Conservation (phyloP, 2,329 filamentous ascomycete species). For the Ascochyta lentis region DNA sequence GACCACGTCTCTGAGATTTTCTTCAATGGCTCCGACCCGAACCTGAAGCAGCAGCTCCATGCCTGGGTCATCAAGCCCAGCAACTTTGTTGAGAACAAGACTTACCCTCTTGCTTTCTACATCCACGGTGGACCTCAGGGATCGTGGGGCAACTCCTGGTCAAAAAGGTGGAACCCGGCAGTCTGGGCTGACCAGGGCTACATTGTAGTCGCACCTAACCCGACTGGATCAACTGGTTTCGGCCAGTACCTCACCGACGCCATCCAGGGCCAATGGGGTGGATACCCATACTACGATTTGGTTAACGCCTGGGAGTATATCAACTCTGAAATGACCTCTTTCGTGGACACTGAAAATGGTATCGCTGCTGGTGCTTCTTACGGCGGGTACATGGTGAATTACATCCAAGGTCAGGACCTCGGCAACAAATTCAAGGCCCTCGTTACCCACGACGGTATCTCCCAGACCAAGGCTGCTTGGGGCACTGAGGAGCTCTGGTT, state of each 20-base stretch:
- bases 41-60: constrained; percentile 65
- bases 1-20: constrained; percentile 73
- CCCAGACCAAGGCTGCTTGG: constrained; percentile 61
- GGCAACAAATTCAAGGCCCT: constrained; percentile 86
- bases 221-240: constrained; percentile 84
- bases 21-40: constrained; percentile 67
- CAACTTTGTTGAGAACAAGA: constrained; percentile 71
- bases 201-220: constrained; percentile 80
- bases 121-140: constrained; percentile 86
- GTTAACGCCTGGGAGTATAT: constrained; percentile 81
- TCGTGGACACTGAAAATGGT: constrained; percentile 72
- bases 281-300: constrained; percentile 83
- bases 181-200: constrained; percentile 89
- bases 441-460: constrained; percentile 87
- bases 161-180: constrained; percentile 83
- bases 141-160: constrained; percentile 77
- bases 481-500: constrained; percentile 60
- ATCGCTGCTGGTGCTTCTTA: constrained; percentile 72
- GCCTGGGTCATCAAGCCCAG: constrained; percentile 69
- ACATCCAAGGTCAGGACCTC: constrained; percentile 86
- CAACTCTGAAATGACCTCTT: constrained; percentile 63
- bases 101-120: constrained; percentile 78
- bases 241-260: constrained; percentile 78
- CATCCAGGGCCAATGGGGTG: constrained; percentile 83
- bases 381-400: constrained; percentile 64